A percentile compares a stretch with the other conserved stretches of the same genome.
These are phyloP conservation scores for Pyricularia pennisetigena DNA, from an alignment of 2,329 filamentous ascomycete genomes.

Conservation along the genomic window DNA sequence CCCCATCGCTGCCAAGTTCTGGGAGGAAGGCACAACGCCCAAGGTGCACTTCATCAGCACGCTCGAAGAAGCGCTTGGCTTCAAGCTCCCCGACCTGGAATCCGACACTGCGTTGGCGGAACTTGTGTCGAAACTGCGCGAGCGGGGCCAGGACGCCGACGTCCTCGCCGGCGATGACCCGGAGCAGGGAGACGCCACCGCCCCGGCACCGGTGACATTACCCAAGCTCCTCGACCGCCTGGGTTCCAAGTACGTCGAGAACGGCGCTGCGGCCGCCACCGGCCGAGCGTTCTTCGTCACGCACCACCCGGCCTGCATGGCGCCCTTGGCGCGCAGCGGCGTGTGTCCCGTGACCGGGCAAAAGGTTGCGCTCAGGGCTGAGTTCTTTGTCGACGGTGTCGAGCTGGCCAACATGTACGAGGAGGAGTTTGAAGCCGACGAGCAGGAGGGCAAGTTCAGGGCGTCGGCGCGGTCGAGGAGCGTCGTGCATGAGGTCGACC, in stretches of 20 bases:
- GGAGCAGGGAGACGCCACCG: slow-evolving; percentile 43
- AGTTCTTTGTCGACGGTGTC: slow-evolving; percentile 73
- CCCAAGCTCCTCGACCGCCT: slow-evolving; percentile 71
- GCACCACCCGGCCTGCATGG: slow-evolving; percentile 83
- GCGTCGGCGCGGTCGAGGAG: slow-evolving; percentile 29
- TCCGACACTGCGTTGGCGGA: slow-evolving; percentile 44
- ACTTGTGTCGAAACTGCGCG: slow-evolving; percentile 32
- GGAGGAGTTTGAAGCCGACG: slow-evolving; percentile 88
- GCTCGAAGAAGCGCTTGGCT: slow-evolving; percentile 58
- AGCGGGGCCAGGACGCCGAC: background rate
- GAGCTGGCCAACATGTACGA: slow-evolving; percentile 97
- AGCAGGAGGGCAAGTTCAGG: slow-evolving; percentile 75
- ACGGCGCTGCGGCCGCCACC: slow-evolving; percentile 51
- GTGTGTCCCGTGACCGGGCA: slow-evolving; percentile 58
- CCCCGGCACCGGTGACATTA: slow-evolving; percentile 49
- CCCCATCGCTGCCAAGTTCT: slow-evolving; percentile 3
- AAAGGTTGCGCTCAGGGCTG: slow-evolving; percentile 68
- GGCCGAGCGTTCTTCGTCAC: slow-evolving; percentile 66
- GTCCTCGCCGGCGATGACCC: background rate
- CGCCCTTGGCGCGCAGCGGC: slow-evolving; percentile 84
- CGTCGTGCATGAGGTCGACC: slow-evolving; percentile 17
- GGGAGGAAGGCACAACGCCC: slow-evolving; percentile 38
- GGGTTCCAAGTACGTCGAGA: slow-evolving; percentile 67
- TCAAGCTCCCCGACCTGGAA: slow-evolving; percentile 55
- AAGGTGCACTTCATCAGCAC: slow-evolving; percentile 73